Evolutionary conservation across 805 yeast genomes (phyloP), one percentile per base, ranked within the genome.

Genomic region (Yueomyces sinensis): DNA sequence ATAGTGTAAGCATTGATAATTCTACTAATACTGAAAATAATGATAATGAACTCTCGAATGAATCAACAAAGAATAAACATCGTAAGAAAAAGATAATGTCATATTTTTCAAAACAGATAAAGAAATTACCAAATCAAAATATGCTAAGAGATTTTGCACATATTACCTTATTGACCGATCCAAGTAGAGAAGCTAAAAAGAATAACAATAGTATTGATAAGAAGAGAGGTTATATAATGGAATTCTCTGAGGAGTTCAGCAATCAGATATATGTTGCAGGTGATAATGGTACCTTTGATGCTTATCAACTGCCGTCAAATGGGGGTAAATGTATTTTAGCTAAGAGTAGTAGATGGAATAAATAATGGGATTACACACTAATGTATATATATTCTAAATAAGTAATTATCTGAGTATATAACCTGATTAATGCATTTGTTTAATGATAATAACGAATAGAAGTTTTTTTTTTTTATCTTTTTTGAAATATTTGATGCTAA

Each of bases 201-300:
- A n/a, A 25, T 25, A 13, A 6, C 1, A n/a, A n/a, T n/a, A 50
- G 58, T 13, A 47, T 43, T 17, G 11, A 27, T 4, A 20, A 29
- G 13, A 32, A 32, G n/a, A 17, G 24, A 2, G 25, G 19, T 4
- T 27, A 32, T 20, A 27, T 9, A 17, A 31, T 55, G 2, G 58
- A 55, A 5, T 54, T 55, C 31, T 58, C 60, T 5, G 51, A 51
- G 31, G 60, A 55, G 31, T 50, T 47, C 32, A 45, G 50, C 5
- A 44, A 47, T 18, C 50, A 49, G 29, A 39, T 54, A 1, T 52
- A 52, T 31, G 32, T 54, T 17, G 52, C 53, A 13, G 46, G 55
- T 2, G 46, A 48, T 32, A 54, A 54, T 34, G 58, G 56, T 1
- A 42, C 35, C 15, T 50, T 53, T 27, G 36, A 34, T 11, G 46